Evolutionary conservation across 345 rosid genomes (phyloP).

Genomic region (Melaleuca alternifolia): DNA sequence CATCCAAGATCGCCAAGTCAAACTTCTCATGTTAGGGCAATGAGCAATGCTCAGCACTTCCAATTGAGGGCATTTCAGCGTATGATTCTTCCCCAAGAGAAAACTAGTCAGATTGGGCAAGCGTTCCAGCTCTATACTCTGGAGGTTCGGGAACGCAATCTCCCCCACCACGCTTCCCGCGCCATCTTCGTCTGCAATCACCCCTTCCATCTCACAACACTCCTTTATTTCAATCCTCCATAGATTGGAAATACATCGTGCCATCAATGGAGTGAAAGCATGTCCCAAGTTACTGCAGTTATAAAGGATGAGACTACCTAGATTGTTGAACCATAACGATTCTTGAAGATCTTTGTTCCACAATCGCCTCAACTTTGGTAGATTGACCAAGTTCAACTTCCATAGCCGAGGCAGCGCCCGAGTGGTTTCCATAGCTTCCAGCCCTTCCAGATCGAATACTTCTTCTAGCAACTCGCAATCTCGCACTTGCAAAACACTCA

Average conservation of each 20-base stretch:
- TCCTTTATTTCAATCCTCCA: rapidly evolving
- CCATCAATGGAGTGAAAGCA: not conserved
- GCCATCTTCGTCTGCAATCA: not conserved
- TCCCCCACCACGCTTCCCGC: rapidly evolving
- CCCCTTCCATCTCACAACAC: not conserved
- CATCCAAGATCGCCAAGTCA: not conserved
- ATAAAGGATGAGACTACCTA: rapidly evolving
- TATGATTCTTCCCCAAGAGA: rapidly evolving
- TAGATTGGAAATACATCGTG: rapidly evolving
- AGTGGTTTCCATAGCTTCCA: rapidly evolving
- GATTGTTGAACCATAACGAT: rapidly evolving
- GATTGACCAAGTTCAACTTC: rapidly evolving
- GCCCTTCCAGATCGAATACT: not conserved
- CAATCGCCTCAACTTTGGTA: not conserved
- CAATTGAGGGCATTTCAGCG: rapidly evolving
- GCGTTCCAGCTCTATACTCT: rapidly evolving
- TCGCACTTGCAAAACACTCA: rapidly evolving
- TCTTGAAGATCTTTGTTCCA: not conserved
- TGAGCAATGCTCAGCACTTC: rapidly evolving
- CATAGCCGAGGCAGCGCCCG: rapidly evolving
- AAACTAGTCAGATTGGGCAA: not conserved
- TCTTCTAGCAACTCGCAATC: not conserved
- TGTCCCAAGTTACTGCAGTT: not conserved
- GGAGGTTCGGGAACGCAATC: rapidly evolving
- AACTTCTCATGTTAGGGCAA: not conserved